Conservation (phyloP, 75 land plant genomes). For the Cryptomeria japonica region DNA sequence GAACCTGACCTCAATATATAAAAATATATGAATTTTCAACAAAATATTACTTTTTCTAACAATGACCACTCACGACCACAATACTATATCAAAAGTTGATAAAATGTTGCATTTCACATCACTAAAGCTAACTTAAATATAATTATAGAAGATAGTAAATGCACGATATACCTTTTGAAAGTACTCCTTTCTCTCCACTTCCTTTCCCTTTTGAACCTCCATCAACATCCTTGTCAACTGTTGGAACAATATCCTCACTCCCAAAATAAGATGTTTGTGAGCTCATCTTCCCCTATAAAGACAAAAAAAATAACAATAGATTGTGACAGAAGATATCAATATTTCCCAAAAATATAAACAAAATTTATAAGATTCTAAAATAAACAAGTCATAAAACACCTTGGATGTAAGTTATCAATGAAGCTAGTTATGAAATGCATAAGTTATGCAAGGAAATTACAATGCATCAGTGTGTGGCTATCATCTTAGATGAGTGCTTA, state of each 20-base stretch:
- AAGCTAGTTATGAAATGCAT: background rate
- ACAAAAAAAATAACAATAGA: background rate
- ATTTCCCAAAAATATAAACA: background rate
- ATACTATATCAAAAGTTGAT: background rate
- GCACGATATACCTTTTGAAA: background rate
- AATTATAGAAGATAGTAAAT: background rate
- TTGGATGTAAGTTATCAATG: background rate
- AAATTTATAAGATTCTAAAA: background rate
- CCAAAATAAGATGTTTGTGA: conserved; percentile 9
- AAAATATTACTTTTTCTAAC: background rate
- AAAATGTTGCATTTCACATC: background rate
- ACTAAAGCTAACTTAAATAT: background rate
- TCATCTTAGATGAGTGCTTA: background rate
- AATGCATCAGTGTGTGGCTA: background rate
- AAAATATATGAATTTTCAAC: background rate
- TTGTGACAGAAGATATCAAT: background rate
- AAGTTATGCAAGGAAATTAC: background rate
- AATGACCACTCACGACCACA: background rate
- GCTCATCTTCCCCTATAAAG: background rate
- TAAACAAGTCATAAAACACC: background rate
- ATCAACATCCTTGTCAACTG: conserved; percentile 80
- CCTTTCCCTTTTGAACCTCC: conserved; percentile 37
- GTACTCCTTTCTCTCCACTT: background rate
- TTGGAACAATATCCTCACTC: conserved; percentile 67
- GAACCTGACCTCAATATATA: background rate